These are phyloP conservation scores for Cladophialophora exuberans DNA, from an alignment of 2,329 filamentous ascomycete genomes.

Conservation along the genomic window DNA sequence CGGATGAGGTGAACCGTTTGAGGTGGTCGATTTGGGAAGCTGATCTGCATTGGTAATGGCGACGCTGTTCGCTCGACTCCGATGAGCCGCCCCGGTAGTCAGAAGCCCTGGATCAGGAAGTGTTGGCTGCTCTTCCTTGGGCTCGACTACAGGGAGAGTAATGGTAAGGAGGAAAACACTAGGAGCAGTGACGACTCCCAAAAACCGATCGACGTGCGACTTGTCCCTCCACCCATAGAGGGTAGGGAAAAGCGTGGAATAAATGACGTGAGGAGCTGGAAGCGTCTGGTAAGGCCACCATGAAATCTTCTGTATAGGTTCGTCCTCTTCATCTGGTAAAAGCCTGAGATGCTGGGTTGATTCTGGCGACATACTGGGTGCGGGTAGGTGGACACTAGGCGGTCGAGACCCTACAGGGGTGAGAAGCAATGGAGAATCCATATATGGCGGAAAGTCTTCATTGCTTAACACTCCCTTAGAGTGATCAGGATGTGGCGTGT, in stretches of 20 bases:
- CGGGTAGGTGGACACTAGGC: constrained; percentile 61
- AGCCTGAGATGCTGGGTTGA: constrained; percentile 41
- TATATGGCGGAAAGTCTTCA: constrained; percentile 68
- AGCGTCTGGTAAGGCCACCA: constrained; percentile 84
- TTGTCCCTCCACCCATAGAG: constrained; percentile 81
- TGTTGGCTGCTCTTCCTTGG: constrained; percentile 56
- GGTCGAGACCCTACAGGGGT: constrained; percentile 50
- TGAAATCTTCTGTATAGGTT: constrained; percentile 50
- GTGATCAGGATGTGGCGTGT: constrained; percentile 28
- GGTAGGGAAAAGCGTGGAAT: constrained; percentile 82
- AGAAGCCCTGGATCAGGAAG: constrained; percentile 41
- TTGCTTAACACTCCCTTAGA: constrained; percentile 49
- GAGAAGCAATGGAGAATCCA: constrained; percentile 59
- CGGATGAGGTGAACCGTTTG: constrained; percentile 21
- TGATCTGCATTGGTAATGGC: constrained; percentile 44
- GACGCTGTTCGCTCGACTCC: constrained; percentile 32
- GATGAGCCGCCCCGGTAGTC: constrained; percentile 23
- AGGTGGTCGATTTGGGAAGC: constrained; percentile 31
- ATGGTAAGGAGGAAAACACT: constrained; percentile 88
- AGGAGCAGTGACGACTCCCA: constrained; percentile 82
- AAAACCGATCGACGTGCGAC: constrained; percentile 77
- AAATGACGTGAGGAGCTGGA: constrained; percentile 71
- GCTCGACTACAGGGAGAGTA: constrained; percentile 88
- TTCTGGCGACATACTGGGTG: constrained; percentile 53
- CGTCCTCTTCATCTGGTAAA: constrained; percentile 46